Evolutionary conservation across 1,284 basidiomycete genomes (phyloP).

Genomic region (Inonotus obliquus): DNA sequence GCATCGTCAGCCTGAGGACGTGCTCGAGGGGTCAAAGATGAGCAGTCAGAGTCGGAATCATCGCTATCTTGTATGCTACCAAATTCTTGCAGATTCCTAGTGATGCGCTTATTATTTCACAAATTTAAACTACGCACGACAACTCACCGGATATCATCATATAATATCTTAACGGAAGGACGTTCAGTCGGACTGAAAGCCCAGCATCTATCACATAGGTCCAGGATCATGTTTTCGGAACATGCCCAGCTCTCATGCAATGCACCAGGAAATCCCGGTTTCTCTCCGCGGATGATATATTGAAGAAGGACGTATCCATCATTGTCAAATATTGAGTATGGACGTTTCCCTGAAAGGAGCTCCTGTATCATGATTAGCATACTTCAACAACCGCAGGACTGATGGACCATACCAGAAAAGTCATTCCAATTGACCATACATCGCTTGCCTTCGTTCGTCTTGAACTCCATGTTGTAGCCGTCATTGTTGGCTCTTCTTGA

Average conservation of each 20-base stretch:
- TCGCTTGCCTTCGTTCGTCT: conserved; percentile 5
- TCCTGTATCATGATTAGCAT: background rate
- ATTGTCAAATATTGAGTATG: background rate
- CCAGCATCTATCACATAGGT: conserved; percentile 8
- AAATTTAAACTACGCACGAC: background rate
- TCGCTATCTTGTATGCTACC: background rate
- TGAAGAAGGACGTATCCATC: background rate
- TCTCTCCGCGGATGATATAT: background rate
- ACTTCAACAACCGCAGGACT: too few species aligned
- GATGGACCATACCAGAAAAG: conserved; percentile 2
- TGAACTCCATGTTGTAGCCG: background rate
- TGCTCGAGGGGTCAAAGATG: background rate
- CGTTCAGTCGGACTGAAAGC: background rate
- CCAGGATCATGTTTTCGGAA: background rate
- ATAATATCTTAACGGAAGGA: background rate
- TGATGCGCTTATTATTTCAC: background rate
- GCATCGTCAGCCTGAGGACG: background rate
- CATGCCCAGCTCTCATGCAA: background rate
- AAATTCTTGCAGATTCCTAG: background rate
- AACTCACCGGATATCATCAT: background rate
- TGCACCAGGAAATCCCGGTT: background rate
- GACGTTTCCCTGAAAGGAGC: conserved; percentile 4
- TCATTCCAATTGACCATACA: conserved; percentile 13
- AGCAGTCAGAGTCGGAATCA: background rate
- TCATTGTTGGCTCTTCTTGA: background rate